These are phyloP conservation scores for Coleophoma eucalyptorum DNA, from an alignment of 2,329 filamentous ascomycete species.

Conservation along the genomic window DNA sequence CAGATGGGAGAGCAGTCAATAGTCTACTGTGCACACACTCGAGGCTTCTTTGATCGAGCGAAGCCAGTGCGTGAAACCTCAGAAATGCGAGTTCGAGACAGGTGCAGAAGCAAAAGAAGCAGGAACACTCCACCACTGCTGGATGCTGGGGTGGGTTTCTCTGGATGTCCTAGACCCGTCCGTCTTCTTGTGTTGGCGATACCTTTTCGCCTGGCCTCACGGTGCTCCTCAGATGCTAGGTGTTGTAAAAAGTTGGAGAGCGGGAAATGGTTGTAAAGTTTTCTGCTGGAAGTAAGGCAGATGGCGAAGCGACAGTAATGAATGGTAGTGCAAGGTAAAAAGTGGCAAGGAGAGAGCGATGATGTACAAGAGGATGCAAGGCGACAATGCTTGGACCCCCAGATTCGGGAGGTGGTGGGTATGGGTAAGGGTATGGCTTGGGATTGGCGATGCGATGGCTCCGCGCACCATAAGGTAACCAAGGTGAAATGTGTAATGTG, in stretches of 20 bases:
- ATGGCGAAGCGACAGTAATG: no score
- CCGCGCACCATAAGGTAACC: no score
- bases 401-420: background rate
- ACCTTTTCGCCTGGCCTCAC: no score
- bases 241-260: no score
- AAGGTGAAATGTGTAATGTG: no score
- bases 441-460: background rate
- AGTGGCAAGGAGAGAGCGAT: background rate
- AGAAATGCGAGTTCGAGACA: constrained; percentile 1
- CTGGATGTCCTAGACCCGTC: background rate
- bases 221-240: no score
- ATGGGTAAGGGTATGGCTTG: background rate
- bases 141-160: background rate
- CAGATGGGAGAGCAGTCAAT: no score
- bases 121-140: background rate
- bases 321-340: no score
- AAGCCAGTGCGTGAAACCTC: constrained; percentile 2
- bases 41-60: background rate
- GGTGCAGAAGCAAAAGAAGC: background rate
- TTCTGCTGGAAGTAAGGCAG: no score
- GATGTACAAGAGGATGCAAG: background rate
- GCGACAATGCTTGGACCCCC: background rate
- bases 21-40: no score
- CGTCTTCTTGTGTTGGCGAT: background rate
- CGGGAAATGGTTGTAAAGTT: no score